These are phyloP conservation scores for Tagetes erecta DNA, from an alignment of 129 eudicot species.

Conservation along the genomic window DNA sequence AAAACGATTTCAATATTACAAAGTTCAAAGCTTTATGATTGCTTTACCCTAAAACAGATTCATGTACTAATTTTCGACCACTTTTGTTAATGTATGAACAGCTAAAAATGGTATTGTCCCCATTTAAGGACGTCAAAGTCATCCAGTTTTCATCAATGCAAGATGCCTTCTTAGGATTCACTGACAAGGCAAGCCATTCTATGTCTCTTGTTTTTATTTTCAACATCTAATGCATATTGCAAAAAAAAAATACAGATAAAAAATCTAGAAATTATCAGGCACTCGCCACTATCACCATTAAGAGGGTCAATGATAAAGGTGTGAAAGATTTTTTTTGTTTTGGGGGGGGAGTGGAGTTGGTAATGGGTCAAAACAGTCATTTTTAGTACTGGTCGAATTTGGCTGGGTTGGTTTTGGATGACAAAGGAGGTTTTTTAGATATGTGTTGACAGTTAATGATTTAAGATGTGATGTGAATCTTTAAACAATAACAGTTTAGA, in stretches of 20 bases:
- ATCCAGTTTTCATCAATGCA: constrained; percentile 94
- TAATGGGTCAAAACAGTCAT: not conserved
- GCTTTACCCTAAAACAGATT: not conserved
- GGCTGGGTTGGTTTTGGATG: not conserved
- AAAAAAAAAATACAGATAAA: not conserved
- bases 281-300: not conserved
- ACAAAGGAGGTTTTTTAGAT: not conserved
- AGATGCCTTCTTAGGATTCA: constrained; percentile 82
- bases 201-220: not conserved
- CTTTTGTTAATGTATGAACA: constrained; percentile 36
- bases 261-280: not conserved
- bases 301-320: not conserved
- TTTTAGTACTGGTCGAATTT: not conserved
- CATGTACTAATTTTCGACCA: constrained; percentile 7
- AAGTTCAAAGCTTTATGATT: not conserved
- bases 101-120: constrained; percentile 59
- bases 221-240: not conserved
- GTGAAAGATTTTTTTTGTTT: not conserved
- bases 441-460: not conserved
- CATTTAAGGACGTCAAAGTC: constrained; percentile 76
- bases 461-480: too few relatives aligned
- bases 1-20: not conserved
- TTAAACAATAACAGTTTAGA: not conserved
- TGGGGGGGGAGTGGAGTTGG: not conserved
- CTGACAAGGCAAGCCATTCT: constrained; percentile 61